phyloP scores from a whole-genome alignment of 2,329 filamentous ascomycete species.

The Ophiostoma piceae region DNA sequence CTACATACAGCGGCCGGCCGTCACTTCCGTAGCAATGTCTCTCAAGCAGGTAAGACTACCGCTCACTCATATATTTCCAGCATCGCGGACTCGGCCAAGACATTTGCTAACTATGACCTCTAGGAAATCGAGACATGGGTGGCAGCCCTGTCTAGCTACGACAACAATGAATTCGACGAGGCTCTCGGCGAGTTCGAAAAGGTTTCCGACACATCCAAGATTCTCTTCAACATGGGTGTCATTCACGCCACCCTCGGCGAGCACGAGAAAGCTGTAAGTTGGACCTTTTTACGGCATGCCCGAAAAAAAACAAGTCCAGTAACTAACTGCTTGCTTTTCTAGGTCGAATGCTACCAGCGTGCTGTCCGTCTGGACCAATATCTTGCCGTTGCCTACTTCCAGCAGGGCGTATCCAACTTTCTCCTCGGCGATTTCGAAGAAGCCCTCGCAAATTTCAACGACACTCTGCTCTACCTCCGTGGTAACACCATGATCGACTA shows the following conservation, averaged over 20 bases:
- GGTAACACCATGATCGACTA: constrained; percentile 98
- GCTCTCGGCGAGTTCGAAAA: constrained; percentile 75
- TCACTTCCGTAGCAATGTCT: constrained; percentile 34
- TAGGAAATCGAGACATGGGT: constrained; percentile 99
- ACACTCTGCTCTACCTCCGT: constrained; percentile 86
- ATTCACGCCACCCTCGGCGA: constrained; percentile 95
- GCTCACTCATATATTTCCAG: not conserved
- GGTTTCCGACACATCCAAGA: constrained; percentile 94
- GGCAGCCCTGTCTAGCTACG: constrained; percentile 80
- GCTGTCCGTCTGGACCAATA: constrained; percentile 89
- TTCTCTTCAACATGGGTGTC: constrained; percentile 96
- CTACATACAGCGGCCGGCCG: constrained; percentile 11
- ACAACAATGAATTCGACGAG: constrained; percentile 95
- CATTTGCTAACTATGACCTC: not conserved
- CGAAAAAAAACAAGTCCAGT: not conserved
- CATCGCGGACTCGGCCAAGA: not conserved
- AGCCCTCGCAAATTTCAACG: constrained; percentile 96
- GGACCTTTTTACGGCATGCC: not conserved
- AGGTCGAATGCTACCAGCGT: constrained; percentile 94
- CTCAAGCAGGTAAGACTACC: constrained; percentile 37
- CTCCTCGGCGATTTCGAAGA: constrained; percentile 95
- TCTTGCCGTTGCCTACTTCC: constrained; percentile 95
- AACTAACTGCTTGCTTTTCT: constrained; percentile 19
- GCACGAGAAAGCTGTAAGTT: constrained; percentile 85
- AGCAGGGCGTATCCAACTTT: constrained; percentile 97